Conservation (phyloP, 768 basidiomycete genomes). For the Russula emetica region DNA sequence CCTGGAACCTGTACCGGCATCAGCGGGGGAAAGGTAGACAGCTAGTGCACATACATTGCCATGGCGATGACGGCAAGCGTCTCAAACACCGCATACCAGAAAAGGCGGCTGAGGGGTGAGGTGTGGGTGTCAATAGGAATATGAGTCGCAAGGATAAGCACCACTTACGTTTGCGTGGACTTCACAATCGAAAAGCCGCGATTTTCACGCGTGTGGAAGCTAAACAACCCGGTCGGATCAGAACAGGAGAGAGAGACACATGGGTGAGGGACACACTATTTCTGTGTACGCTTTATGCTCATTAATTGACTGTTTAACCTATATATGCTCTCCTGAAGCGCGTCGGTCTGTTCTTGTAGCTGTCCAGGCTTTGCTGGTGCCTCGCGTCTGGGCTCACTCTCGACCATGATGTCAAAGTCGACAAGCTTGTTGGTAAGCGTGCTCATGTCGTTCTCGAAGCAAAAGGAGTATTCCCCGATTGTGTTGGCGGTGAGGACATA, state of each 20-base stretch:
- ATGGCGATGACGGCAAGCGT: slow-evolving; percentile 73
- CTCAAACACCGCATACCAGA: slow-evolving; percentile 90
- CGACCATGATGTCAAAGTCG: slow-evolving; percentile 97
- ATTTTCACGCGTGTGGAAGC: slow-evolving; percentile 92
- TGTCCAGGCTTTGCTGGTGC: slow-evolving; percentile 84
- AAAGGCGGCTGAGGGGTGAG: slow-evolving; percentile 61
- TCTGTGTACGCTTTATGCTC: slow-evolving; percentile 89
- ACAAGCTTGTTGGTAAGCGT: slow-evolving; percentile 91
- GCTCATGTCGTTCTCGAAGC: slow-evolving; percentile 97
- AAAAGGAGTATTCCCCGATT: slow-evolving; percentile 89
- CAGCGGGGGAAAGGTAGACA: slow-evolving; percentile 22
- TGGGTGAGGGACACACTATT: slow-evolving; percentile 58
- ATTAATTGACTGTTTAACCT: slow-evolving; percentile 81
- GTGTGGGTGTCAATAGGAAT: slow-evolving; percentile 13
- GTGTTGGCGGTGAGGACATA: slow-evolving; percentile 94
- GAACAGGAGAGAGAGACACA: background rate
- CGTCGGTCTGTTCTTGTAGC: slow-evolving; percentile 87
- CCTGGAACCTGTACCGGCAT: slow-evolving; percentile 59
- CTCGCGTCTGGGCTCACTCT: slow-evolving; percentile 90
- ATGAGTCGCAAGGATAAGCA: background rate
- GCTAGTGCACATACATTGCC: slow-evolving; percentile 66
- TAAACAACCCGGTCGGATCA: slow-evolving; percentile 37
- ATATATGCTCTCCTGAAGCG: slow-evolving; percentile 94
- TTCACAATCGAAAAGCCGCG: slow-evolving; percentile 91
- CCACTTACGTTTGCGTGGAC: slow-evolving; percentile 75